A percentile compares a stretch with the other conserved stretches of the same genome.
Evolutionary conservation across 2,329 filamentous ascomycete genomes (phyloP).

Genomic region (Curvularia spicifera): DNA sequence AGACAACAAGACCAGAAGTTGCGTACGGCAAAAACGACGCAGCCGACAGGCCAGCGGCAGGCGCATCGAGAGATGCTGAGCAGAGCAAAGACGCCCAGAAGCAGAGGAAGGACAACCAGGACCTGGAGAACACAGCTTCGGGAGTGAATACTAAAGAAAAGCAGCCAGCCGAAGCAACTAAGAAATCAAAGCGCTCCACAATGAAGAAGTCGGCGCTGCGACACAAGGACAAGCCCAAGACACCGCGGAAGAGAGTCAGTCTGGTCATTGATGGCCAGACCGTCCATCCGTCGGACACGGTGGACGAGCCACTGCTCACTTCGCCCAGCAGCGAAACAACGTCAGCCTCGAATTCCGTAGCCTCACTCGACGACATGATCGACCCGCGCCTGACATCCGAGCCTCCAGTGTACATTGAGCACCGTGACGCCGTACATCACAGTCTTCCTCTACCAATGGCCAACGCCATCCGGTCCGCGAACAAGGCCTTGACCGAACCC

Average conservation of each 20-base stretch:
- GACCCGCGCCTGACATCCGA: conserved; percentile 39
- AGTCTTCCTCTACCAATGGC: conserved; percentile 36
- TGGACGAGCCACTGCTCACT: conserved; percentile 34
- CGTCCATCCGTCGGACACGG: conserved; percentile 46
- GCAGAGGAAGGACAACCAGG: conserved; percentile 26
- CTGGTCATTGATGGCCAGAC: conserved; percentile 49
- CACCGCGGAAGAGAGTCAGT: conserved; percentile 46
- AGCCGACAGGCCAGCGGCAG: conserved; percentile 14
- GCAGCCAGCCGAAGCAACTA: conserved; percentile 23
- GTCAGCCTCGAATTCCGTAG: conserved; percentile 39
- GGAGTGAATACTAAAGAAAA: conserved; percentile 20
- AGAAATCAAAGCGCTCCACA: conserved; percentile 37
- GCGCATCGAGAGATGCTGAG: conserved; percentile 32
- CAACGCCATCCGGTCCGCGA: conserved; percentile 31
- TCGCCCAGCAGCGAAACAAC: conserved; percentile 42
- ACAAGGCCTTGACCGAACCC: conserved; percentile 25
- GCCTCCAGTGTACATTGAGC: conserved; percentile 22
- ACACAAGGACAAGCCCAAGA: conserved; percentile 29
- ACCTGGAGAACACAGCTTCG: conserved; percentile 22
- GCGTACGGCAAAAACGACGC: conserved; percentile 15
- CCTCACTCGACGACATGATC: conserved; percentile 42
- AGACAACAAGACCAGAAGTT: conserved; percentile 19
- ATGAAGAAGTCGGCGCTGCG: conserved; percentile 46
- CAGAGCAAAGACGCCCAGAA: conserved; percentile 27
- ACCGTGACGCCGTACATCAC: conserved; percentile 42